Conservation (phyloP, 106 monocot species). For the Dactylorhiza incarnata region DNA sequence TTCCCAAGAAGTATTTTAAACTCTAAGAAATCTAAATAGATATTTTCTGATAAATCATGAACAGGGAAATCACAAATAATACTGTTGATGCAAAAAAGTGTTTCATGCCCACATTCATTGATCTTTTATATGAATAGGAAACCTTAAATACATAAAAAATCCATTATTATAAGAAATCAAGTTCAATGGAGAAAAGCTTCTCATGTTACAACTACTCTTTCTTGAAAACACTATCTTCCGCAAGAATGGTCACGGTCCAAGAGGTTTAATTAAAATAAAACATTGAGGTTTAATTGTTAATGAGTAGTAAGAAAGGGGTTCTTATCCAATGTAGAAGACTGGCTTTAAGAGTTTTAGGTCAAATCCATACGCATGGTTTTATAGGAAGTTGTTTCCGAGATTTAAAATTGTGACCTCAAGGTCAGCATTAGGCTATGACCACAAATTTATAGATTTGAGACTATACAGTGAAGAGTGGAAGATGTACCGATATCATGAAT, state of each 20-base stretch:
- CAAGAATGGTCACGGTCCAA: not conserved
- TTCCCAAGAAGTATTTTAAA: slow-evolving; percentile 4
- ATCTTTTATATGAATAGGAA: not conserved
- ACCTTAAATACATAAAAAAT: not conserved
- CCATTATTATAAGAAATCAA: not conserved
- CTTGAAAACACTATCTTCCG: not conserved
- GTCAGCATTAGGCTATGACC: too few relatives aligned
- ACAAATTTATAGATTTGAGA: too few relatives aligned
- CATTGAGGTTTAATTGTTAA: too few relatives aligned
- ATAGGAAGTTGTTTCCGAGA: too few relatives aligned
- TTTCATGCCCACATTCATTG: not conserved
- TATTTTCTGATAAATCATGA: not conserved
- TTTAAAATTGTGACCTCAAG: too few relatives aligned
- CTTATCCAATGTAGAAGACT: too few relatives aligned
- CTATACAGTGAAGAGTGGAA: too few relatives aligned
- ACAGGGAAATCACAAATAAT: slow-evolving; percentile 2
- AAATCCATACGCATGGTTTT: too few relatives aligned
- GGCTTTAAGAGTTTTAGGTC: too few relatives aligned
- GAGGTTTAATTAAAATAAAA: not conserved
- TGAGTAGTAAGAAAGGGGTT: too few relatives aligned
- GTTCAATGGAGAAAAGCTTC: not conserved
- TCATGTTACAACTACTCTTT: not conserved
- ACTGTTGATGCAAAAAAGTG: not conserved
- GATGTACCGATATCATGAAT: too few relatives aligned
- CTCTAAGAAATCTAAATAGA: not conserved